phyloP scores from a whole-genome alignment of 352 stramenopile genomes.

The Pythium aquatile region DNA sequence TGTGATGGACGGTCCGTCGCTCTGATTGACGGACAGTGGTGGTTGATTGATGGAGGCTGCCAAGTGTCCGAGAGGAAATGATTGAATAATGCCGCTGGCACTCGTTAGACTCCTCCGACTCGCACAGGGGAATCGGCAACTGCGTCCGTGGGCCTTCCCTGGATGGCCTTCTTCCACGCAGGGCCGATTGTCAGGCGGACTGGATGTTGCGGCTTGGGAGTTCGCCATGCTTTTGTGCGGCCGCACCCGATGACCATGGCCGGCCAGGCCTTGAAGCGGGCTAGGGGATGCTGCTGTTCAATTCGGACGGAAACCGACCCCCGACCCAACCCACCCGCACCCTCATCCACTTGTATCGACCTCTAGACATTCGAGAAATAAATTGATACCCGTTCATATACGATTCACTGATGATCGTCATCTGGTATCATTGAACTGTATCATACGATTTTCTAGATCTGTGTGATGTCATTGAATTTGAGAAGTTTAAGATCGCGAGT shows the following conservation, averaged over 20 bases:
- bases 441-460: slow-evolving; percentile 1
- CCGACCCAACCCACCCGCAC: background rate
- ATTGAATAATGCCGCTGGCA: background rate
- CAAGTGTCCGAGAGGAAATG: background rate
- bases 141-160: background rate
- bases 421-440: slow-evolving; percentile 3
- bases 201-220: background rate
- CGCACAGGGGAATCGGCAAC: background rate
- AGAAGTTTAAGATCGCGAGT: background rate
- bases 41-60: background rate
- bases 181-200: background rate
- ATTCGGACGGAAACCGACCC: background rate
- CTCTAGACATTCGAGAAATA: background rate
- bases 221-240: slow-evolving; percentile 4
- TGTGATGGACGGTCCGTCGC: background rate
- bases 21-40: background rate
- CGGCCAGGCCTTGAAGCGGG: background rate
- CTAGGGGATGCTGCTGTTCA: slow-evolving; percentile 1
- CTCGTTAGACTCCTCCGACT: background rate
- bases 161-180: background rate
- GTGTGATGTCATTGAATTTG: slow-evolving; percentile 6
- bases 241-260: background rate
- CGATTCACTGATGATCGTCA: background rate
- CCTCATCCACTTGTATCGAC: slow-evolving; percentile 1
- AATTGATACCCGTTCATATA: background rate